Evolutionary conservation across 148 eudicot species (phyloP).

Genomic region (Dianthus caryophyllus): DNA sequence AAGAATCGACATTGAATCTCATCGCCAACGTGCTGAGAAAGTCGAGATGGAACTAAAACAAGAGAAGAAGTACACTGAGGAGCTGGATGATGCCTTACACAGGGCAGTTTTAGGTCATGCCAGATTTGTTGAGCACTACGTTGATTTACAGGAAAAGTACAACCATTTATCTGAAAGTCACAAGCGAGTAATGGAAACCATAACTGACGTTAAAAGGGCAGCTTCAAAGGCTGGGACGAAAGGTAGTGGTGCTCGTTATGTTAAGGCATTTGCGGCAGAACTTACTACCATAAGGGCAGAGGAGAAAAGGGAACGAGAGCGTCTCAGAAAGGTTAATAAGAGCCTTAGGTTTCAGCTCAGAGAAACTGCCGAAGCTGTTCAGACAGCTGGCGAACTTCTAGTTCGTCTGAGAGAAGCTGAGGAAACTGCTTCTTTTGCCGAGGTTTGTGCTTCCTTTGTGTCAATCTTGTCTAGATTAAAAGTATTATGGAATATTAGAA

Average conservation of each 20-base stretch:
- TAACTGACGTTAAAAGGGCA: conserved; percentile 75
- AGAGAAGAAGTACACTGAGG: conserved; percentile 74
- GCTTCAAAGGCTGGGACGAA: conserved; percentile 83
- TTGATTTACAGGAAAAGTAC: conserved; percentile 79
- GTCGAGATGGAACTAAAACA: conserved; percentile 61
- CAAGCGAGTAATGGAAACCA: conserved; percentile 57
- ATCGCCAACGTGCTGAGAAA: conserved; percentile 58
- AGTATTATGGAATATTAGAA: too few species aligned
- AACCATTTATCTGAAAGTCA: conserved; percentile 70
- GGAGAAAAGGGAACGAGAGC: conserved; percentile 75
- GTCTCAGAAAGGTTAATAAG: conserved; percentile 67
- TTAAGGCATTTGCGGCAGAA: conserved; percentile 75
- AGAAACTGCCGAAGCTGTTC: conserved; percentile 97
- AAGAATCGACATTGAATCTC: conserved; percentile 72
- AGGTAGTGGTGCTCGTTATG: conserved; percentile 77
- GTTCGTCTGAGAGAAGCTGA: conserved; percentile 92
- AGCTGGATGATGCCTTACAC: conserved; percentile 74
- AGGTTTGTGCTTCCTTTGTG: conserved; percentile 36
- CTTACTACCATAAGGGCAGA: conserved; percentile 68
- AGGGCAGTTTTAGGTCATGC: conserved; percentile 75
- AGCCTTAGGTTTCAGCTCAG: conserved; percentile 73
- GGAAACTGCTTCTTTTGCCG: conserved; percentile 69
- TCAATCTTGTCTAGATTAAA: background rate
- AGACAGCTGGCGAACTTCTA: conserved; percentile 92
- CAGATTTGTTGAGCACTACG: conserved; percentile 80